Conservation (phyloP, 2,329 filamentous ascomycete species). For the Colletotrichum sp. region DNA sequence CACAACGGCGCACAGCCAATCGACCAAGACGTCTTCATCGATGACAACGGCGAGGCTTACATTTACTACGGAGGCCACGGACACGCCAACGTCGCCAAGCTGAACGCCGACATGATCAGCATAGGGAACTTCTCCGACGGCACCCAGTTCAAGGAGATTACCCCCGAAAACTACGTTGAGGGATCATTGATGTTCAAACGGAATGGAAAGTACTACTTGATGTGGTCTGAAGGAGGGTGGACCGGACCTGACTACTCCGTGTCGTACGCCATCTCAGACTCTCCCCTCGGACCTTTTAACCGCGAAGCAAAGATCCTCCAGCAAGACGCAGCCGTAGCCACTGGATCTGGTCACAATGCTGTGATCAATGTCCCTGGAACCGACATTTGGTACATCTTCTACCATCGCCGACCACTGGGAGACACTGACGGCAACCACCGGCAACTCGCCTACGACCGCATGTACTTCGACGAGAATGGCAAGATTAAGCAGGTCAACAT, state of each 20-base stretch:
- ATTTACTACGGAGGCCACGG: constrained; percentile 64
- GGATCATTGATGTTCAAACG: constrained; percentile 44
- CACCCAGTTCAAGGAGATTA: constrained; percentile 47
- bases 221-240: constrained; percentile 39
- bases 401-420: constrained; percentile 50
- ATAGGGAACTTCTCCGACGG: constrained; percentile 41
- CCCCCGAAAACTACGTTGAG: constrained; percentile 47
- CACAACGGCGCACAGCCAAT: constrained; percentile 50
- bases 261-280: constrained; percentile 46
- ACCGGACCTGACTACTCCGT: constrained; percentile 47
- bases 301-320: constrained; percentile 48
- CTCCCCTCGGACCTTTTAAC: constrained; percentile 44
- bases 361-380: constrained; percentile 49
- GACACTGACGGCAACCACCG: constrained; percentile 51
- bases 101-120: constrained; percentile 49
- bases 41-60: constrained; percentile 61
- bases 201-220: constrained; percentile 39
- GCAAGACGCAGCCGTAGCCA: constrained; percentile 42
- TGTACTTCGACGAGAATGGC: constrained; percentile 49
- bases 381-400: constrained; percentile 56
- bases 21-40: constrained; percentile 65
- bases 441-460: constrained; percentile 51
- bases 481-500: constrained; percentile 48
- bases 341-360: constrained; percentile 49
- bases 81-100: constrained; percentile 44